Percentiles rank a stretch among this genome's conserved stretches.
phyloP scores from a whole-genome alignment of 1,139 yeast genomes.

The Magnusiomyces fungicola region DNA sequence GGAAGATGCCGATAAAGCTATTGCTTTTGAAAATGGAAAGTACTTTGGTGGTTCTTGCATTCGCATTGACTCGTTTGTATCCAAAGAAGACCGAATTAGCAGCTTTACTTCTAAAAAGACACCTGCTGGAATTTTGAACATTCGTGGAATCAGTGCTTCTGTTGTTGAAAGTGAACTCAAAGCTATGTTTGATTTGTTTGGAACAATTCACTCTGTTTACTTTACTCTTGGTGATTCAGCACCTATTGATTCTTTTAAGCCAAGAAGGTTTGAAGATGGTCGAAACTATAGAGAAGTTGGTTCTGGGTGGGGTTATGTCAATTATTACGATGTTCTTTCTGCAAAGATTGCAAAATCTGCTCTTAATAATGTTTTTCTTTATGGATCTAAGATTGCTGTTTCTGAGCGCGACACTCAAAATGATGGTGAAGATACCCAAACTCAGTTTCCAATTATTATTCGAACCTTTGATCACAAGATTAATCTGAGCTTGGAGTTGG shows the following conservation, averaged over 20 bases:
- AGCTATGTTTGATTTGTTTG: conserved; percentile 53
- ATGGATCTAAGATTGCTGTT: neutral
- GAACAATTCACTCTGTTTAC: conserved; percentile 54
- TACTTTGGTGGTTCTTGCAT: conserved; percentile 79
- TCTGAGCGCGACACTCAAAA: neutral
- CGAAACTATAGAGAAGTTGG: conserved; percentile 1
- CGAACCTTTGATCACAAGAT: conserved; percentile 3
- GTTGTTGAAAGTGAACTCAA: conserved; percentile 52
- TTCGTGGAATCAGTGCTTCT: conserved; percentile 62
- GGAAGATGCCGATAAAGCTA: conserved; percentile 80
- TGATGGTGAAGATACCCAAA: neutral
- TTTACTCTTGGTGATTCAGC: conserved; percentile 8
- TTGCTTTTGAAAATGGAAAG: conserved; percentile 85
- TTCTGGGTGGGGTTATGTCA: conserved; percentile 21
- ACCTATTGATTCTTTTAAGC: conserved; percentile 5
- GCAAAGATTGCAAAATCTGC: conserved; percentile 2
- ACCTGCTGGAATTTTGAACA: conserved; percentile 73
- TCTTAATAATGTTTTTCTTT: neutral
- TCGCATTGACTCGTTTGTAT: conserved; percentile 74
- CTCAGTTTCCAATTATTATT: conserved; percentile 1
- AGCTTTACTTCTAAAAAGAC: conserved; percentile 47
- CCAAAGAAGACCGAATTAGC: conserved; percentile 73
- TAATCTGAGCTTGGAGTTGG: neutral
- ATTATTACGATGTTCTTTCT: conserved; percentile 8
- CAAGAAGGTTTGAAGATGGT: too few species aligned